Conservation (phyloP, 495 filamentous ascomycete genomes). For the Neurospora sp. region DNA sequence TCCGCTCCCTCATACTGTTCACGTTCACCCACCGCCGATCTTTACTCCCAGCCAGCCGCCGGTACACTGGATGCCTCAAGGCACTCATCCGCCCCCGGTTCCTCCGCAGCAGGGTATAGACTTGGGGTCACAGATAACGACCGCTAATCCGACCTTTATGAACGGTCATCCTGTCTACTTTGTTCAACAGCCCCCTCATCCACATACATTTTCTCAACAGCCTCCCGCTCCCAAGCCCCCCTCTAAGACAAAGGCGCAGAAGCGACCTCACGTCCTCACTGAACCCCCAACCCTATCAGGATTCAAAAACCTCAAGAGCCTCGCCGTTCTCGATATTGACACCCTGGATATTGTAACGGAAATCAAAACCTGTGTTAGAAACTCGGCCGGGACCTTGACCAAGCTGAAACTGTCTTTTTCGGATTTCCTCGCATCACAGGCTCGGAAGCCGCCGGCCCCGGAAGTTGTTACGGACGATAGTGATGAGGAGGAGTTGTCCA, state of each 20-base stretch:
- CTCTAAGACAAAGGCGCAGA: constrained; percentile 12
- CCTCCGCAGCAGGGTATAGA: background rate
- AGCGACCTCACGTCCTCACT: constrained; percentile 9
- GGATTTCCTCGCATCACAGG: constrained; percentile 34
- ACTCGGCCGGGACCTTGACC: constrained; percentile 39
- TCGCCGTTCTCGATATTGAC: constrained; percentile 49
- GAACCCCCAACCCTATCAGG: constrained; percentile 43
- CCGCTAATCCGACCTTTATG: background rate
- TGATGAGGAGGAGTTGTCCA: background rate
- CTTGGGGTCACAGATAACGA: background rate
- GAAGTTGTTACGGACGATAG: constrained; percentile 39
- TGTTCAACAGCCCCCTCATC: constrained; percentile 2
- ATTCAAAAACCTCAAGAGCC: constrained; percentile 43
- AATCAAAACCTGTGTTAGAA: constrained; percentile 41
- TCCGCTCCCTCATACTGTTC: constrained; percentile 21
- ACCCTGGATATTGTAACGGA: constrained; percentile 44
- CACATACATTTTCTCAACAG: background rate
- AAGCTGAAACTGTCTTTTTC: constrained; percentile 51
- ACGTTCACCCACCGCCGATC: background rate
- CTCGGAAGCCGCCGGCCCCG: constrained; percentile 36
- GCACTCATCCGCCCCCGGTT: background rate
- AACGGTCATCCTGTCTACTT: background rate
- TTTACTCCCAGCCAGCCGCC: background rate
- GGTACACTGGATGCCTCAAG: background rate
- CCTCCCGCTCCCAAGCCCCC: constrained; percentile 15